phyloP scores from a whole-genome alignment of 495 filamentous ascomycete genomes.

The Ascodesmis nigricans region DNA sequence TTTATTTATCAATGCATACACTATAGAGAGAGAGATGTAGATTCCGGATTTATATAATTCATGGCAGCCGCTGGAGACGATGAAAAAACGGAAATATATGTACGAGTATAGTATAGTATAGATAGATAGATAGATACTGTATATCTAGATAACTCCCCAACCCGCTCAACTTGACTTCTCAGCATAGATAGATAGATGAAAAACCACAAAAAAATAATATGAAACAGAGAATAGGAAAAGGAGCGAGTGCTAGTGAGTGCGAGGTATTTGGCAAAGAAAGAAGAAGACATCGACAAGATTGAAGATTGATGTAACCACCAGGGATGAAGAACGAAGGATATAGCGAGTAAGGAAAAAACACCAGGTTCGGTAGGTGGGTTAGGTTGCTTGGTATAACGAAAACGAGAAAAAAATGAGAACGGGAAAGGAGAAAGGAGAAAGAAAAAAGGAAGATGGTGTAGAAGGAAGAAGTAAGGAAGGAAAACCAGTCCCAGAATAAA shows the following conservation, averaged over 20 bases:
- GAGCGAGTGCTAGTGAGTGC: not conserved
- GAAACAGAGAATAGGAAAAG: constrained; percentile 6
- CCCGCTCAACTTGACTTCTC: too few species aligned
- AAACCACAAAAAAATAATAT: constrained; percentile 7
- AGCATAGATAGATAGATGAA: not conserved
- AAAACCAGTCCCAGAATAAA: not conserved
- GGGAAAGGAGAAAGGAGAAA: not conserved
- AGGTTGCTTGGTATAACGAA: too few species aligned
- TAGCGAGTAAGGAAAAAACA: too few species aligned
- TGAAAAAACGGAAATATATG: not conserved
- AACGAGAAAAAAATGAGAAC: not conserved
- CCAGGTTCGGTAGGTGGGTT: too few species aligned
- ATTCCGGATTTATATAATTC: constrained; percentile 1
- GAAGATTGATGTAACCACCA: not conserved
- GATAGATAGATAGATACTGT: not conserved
- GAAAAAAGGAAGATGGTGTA: not conserved
- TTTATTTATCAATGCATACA: too few species aligned
- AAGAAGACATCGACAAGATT: not conserved
- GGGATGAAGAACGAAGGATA: not conserved
- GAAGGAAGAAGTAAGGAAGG: not conserved
- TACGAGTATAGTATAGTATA: not conserved
- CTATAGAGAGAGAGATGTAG: constrained; percentile 1
- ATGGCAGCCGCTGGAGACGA: not conserved
- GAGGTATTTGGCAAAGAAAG: not conserved
- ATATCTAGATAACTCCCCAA: too few species aligned